Percentiles rank a stretch among this genome's conserved stretches.
phyloP scores from a whole-genome alignment of 176 grass and related monocot genomes.

The Aegilops sharonensis region DNA sequence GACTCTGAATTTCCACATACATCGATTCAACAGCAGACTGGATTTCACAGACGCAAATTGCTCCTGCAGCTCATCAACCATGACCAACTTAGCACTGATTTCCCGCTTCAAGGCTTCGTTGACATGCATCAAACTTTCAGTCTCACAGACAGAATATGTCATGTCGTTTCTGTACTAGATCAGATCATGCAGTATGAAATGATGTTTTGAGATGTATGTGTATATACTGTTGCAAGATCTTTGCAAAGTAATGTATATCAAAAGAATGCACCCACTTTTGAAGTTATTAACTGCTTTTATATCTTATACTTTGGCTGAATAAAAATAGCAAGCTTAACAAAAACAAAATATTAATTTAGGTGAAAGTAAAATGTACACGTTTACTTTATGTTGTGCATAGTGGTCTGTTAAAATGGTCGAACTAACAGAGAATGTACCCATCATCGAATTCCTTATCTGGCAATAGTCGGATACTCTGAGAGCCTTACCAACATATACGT shows the following conservation, averaged over 20 bases:
- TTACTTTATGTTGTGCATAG: neutral
- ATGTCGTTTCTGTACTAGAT: no score
- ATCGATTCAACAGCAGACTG: no score
- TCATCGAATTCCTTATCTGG: constrained; percentile 63
- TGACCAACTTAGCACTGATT: no score
- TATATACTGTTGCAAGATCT: neutral
- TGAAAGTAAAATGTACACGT: neutral
- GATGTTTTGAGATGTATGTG: no score
- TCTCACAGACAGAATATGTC: no score
- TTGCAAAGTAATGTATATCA: neutral
- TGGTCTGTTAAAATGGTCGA: neutral
- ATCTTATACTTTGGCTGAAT: neutral
- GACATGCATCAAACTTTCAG: no score
- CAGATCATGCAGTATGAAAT: no score
- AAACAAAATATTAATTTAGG: neutral
- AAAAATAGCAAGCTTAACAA: neutral
- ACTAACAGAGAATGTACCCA: constrained; percentile 67
- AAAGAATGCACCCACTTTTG: neutral
- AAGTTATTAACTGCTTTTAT: neutral
- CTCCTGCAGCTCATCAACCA: no score
- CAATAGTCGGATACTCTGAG: constrained; percentile 69
- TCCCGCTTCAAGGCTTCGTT: no score
- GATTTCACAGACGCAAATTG: no score
- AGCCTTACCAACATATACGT: constrained; percentile 48
- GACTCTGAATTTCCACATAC: no score